Evolutionary conservation across 306 rosid species (phyloP), one percentile per base, ranked within the genome.

Genomic region (Lupinus albus): DNA sequence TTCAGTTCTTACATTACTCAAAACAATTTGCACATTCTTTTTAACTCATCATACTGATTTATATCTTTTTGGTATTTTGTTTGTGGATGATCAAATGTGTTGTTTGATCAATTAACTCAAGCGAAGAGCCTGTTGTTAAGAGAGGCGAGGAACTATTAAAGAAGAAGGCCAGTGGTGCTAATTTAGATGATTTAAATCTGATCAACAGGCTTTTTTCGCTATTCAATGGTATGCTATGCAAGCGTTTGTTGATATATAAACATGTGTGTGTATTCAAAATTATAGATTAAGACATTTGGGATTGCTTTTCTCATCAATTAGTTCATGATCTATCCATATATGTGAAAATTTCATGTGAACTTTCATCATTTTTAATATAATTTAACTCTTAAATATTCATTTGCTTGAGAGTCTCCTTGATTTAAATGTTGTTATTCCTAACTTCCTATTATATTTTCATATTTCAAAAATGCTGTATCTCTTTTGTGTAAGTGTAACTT

Each of bases 61-160:
- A 49, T 41, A 11, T 64, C 69, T 49, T 70, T 73, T 52, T 66
- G 59, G 72, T 82, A 42, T 57, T 61, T 65, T n/a, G n/a, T 61
- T 76, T 82, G 41, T 79, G 76, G 76, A 46, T 61, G 67, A 66
- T 74, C 72, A 74, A 67, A 58, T 70, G 70, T 61, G 68, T 52
- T 77, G 53, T 66, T 45, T 80, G 72, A 67, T 84, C 81, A 76
- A 72, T 78, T 82, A 59, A 78, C 82, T 83, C 82, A 76, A 92
- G 98, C 84, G 93, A 92, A 72, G 98, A 92, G 88, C 78, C 84
- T 45, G 89, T 87, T 75, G 76, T 86, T 73, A 92, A 87, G 87
- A 84, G 86, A 82, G 98, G 96, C 73, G 98, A 92, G 85, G 96
- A 87, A 81, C 96, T 92, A 79, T 65, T 89, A 67, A 92, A 91